phyloP scores from a whole-genome alignment of 2,329 filamentous ascomycete genomes.

The Penicillium expansum region DNA sequence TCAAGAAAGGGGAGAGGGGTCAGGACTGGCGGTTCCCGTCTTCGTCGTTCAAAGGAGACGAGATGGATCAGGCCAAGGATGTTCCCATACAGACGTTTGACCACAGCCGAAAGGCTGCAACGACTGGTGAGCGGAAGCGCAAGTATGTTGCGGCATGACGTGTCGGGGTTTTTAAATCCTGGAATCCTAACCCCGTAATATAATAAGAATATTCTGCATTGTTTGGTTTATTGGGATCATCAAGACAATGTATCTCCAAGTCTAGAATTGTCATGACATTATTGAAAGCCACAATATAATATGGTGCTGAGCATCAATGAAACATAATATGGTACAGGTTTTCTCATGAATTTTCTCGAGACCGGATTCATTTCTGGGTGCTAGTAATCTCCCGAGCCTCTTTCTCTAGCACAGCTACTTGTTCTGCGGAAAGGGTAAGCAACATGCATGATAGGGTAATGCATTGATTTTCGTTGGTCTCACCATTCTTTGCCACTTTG shows the following conservation, averaged over 20 bases:
- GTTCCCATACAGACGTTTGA: not conserved
- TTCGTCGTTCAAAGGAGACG: not conserved
- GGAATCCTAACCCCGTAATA: not conserved
- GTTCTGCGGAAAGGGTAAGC: constrained; percentile 24
- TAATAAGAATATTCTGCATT: constrained; percentile 2
- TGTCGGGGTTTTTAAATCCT: not conserved
- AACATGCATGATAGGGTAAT: not conserved
- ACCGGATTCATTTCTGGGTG: constrained; percentile 24
- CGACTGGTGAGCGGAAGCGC: constrained; percentile 11
- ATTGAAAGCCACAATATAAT: constrained; percentile 8
- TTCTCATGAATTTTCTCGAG: not conserved
- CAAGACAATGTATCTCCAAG: not conserved
- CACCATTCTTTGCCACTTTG: constrained; percentile 43
- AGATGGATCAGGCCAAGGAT: not conserved
- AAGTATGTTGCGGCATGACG: constrained; percentile 6
- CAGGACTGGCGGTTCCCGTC: constrained; percentile 33
- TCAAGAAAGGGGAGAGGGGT: constrained; percentile 39
- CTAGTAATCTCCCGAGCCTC: constrained; percentile 35
- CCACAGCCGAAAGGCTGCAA: not conserved
- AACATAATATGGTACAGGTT: constrained; percentile 13
- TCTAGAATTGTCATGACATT: not conserved
- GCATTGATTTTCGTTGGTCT: not conserved
- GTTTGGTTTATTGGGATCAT: not conserved
- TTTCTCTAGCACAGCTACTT: constrained; percentile 36
- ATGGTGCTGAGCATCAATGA: not conserved